Evolutionary conservation across 176 grass and related monocot genomes (phyloP).

Genomic region (Musa troglodytarum): DNA sequence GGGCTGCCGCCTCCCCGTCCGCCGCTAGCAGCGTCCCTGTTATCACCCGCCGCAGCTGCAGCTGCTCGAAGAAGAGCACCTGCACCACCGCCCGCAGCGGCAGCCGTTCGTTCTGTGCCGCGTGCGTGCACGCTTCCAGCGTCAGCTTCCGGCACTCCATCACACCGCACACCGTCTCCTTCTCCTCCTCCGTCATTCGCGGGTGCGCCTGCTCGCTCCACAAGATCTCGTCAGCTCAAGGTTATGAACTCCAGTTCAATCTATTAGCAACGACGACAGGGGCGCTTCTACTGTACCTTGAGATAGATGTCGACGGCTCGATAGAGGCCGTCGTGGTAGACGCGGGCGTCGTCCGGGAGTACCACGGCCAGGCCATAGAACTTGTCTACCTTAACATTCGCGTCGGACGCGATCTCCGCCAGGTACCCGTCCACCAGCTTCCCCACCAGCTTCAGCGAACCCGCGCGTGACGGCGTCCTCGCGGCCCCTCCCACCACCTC

Average conservation of each 20-base stretch:
- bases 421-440: slow-evolving; percentile 87
- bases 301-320: slow-evolving; percentile 84
- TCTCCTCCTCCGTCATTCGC: slow-evolving; percentile 60
- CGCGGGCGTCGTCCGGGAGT: slow-evolving; percentile 60
- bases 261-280: no score
- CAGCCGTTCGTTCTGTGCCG: slow-evolving; percentile 93
- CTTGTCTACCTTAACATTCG: slow-evolving; percentile 63
- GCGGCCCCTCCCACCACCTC: slow-evolving; percentile 22
- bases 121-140: slow-evolving; percentile 94
- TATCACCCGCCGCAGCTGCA: slow-evolving; percentile 77
- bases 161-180: slow-evolving; percentile 61
- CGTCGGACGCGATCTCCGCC: slow-evolving; percentile 74
- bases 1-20: background rate
- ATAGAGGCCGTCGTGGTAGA: slow-evolving; percentile 85
- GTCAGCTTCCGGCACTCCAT: slow-evolving; percentile 88
- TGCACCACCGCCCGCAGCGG: slow-evolving; percentile 89
- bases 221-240: background rate
- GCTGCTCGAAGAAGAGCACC: slow-evolving; percentile 99
- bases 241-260: background rate
- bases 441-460: slow-evolving; percentile 48
- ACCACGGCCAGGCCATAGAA: slow-evolving; percentile 61
- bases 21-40: slow-evolving; percentile 40
- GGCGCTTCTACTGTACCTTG: slow-evolving; percentile 32
- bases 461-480: slow-evolving; percentile 17
- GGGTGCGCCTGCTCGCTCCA: slow-evolving; percentile 38